Conservation (phyloP, 306 rosid genomes). For the Sesbania bispinosa region DNA sequence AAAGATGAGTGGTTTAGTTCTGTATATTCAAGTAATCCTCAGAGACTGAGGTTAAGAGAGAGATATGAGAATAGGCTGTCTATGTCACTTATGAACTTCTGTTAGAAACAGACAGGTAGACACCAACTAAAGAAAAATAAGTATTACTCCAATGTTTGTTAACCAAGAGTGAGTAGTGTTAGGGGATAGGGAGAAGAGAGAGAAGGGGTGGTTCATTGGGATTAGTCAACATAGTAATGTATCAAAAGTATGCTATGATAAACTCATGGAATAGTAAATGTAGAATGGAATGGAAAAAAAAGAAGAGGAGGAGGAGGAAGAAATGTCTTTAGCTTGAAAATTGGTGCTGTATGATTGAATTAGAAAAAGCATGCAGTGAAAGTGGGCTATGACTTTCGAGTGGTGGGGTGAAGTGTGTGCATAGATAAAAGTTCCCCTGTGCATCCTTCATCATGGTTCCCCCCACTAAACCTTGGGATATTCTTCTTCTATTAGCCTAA, state of each 20-base stretch:
- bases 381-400: slow-evolving; percentile 39
- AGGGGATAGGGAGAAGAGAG: slow-evolving; percentile 28
- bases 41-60: slow-evolving; percentile 26
- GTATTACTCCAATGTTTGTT: slow-evolving; percentile 37
- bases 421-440: slow-evolving; percentile 41
- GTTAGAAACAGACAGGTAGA: no score
- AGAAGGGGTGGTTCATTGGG: slow-evolving; percentile 56
- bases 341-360: slow-evolving; percentile 47
- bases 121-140: slow-evolving; percentile 34
- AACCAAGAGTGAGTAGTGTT: slow-evolving; percentile 29
- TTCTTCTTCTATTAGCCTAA: slow-evolving; percentile 27
- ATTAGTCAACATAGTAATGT: slow-evolving; percentile 84
- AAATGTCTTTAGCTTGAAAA: slow-evolving; percentile 19
- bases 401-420: slow-evolving; percentile 32
- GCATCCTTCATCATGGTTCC: slow-evolving; percentile 54
- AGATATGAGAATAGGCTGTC: background rate
- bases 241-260: slow-evolving; percentile 66
- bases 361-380: slow-evolving; percentile 45
- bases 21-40: slow-evolving; percentile 48
- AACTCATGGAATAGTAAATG: slow-evolving; percentile 41
- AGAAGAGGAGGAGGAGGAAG: background rate
- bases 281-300: background rate
- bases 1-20: slow-evolving; percentile 8
- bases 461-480: slow-evolving; percentile 52
- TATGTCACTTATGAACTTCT: no score